phyloP scores from a whole-genome alignment of 192 early-diverging fungal genomes.

The Dissophora globulifera region DNA sequence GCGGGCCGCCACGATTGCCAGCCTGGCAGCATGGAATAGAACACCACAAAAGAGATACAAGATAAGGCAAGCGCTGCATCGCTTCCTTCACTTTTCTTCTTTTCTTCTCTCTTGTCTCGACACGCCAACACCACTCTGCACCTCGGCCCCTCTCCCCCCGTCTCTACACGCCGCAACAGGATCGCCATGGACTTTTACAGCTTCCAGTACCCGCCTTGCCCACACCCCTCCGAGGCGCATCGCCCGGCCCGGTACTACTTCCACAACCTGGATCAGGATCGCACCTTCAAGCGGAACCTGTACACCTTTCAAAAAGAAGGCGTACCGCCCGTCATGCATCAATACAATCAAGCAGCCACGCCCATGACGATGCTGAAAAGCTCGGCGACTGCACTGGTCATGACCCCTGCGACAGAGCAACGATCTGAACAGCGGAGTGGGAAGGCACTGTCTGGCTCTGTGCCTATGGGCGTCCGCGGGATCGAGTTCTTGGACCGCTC shows the following conservation, averaged over 20 bases:
- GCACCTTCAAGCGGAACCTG: not conserved
- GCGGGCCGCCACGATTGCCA: no score
- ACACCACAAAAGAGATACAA: no score
- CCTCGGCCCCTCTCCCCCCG: no score
- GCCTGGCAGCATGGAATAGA: no score
- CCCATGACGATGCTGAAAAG: not conserved
- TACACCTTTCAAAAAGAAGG: slow-evolving; percentile 22
- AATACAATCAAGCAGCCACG: not conserved
- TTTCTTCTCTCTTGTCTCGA: no score
- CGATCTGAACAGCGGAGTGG: no score
- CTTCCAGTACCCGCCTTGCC: slow-evolving; percentile 35
- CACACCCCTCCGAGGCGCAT: slow-evolving; percentile 21
- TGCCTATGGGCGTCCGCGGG: not conserved
- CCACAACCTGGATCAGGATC: slow-evolving; percentile 30
- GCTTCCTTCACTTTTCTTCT: not conserved
- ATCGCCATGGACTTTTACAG: slow-evolving; percentile 33
- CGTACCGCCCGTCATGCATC: no score
- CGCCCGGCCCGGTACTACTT: slow-evolving; percentile 29
- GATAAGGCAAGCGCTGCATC: not conserved
- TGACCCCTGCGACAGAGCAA: not conserved
- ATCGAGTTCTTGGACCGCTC: slow-evolving; percentile 23
- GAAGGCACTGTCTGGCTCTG: not conserved
- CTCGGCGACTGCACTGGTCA: not conserved
- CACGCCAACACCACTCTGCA: no score
- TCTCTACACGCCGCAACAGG: no score